These are phyloP conservation scores for Jacaranda mimosifolia DNA, from an alignment of 257 asterid genomes.

Conservation along the genomic window DNA sequence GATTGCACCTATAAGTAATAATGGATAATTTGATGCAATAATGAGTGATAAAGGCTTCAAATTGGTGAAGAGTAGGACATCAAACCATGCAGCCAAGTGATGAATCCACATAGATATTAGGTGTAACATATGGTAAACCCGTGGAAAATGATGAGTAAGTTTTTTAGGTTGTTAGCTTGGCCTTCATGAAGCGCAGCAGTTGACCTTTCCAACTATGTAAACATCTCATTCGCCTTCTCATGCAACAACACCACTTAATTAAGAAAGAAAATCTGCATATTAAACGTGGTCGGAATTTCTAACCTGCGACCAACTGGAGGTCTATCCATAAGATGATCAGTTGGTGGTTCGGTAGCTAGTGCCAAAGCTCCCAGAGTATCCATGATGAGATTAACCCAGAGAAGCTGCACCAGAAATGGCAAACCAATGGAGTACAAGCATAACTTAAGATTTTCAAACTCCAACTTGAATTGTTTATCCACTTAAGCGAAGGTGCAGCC, in stretches of 20 bases:
- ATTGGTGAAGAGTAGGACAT: too few relatives aligned
- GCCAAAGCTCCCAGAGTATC: conserved; percentile 99
- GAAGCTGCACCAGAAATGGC: conserved; percentile 60
- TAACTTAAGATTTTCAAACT: background rate
- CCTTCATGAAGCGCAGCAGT: background rate
- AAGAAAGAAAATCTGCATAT: conserved; percentile 7
- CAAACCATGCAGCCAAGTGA: background rate
- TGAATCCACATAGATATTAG: background rate
- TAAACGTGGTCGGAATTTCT: conserved; percentile 19
- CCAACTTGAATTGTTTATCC: background rate
- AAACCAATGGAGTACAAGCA: conserved; percentile 6
- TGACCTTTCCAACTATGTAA: background rate
- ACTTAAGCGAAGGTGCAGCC: background rate
- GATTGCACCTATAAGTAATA: background rate
- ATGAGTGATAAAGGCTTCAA: too few relatives aligned
- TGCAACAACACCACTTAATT: background rate
- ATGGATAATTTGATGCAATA: too few relatives aligned
- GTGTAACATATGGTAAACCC: background rate
- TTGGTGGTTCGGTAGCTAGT: conserved; percentile 98
- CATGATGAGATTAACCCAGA: conserved; percentile 98
- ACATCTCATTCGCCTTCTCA: background rate
- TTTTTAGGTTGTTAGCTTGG: background rate
- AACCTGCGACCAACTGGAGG: conserved; percentile 97
- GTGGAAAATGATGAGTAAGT: background rate
- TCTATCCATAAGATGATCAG: conserved; percentile 89